These are phyloP conservation scores for Penicillium riverlandense DNA, from an alignment of 495 filamentous ascomycete species.

Conservation along the genomic window DNA sequence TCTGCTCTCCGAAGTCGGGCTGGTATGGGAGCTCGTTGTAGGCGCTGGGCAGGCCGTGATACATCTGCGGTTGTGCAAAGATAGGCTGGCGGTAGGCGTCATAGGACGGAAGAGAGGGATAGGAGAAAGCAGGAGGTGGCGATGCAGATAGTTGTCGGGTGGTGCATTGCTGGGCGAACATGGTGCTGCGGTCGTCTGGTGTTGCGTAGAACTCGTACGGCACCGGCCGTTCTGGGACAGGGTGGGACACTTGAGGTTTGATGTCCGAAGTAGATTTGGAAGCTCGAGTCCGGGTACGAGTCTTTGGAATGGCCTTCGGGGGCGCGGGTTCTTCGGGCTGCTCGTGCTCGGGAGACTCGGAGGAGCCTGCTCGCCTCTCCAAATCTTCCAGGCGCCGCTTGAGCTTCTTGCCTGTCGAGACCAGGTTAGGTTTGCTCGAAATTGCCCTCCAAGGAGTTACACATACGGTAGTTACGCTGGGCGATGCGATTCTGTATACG, in stretches of 20 bases:
- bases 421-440: neutral
- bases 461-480: constrained; percentile 96
- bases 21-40: no score
- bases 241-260: constrained; percentile 28
- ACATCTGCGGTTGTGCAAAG: constrained; percentile 53
- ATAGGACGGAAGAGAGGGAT: constrained; percentile 57
- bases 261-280: constrained; percentile 35
- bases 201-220: constrained; percentile 31
- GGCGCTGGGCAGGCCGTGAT: constrained; percentile 31
- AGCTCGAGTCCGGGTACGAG: constrained; percentile 35
- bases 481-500: constrained; percentile 97
- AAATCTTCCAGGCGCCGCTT: constrained; percentile 97
- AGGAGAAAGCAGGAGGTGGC: constrained; percentile 69
- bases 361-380: constrained; percentile 84
- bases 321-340: constrained; percentile 45
- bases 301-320: constrained; percentile 40
- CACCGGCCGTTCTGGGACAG: constrained; percentile 14
- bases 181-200: constrained; percentile 40
- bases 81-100: constrained; percentile 59
- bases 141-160: constrained; percentile 59
- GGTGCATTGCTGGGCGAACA: constrained; percentile 62
- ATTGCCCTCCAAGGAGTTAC: neutral
- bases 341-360: constrained; percentile 57
- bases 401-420: constrained; percentile 82
- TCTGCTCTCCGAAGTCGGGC: constrained; percentile 34